These are phyloP conservation scores for Aspergillus persii DNA, from an alignment of 2,329 filamentous ascomycete genomes.

Conservation along the genomic window DNA sequence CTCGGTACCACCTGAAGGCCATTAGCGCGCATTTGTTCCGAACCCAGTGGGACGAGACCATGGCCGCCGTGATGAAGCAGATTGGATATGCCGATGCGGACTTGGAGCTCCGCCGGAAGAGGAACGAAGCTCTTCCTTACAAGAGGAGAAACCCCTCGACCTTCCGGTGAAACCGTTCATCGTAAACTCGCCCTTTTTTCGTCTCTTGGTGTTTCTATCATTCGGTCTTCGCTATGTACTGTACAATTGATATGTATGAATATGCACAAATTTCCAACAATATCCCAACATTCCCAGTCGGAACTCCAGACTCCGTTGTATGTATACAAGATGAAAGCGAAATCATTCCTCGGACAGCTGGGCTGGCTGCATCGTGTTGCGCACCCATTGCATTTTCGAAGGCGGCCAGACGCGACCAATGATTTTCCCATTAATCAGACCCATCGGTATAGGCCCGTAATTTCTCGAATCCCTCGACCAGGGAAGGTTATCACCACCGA, in stretches of 20 bases:
- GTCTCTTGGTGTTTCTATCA: conserved; percentile 19
- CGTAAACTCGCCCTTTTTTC: conserved; percentile 7
- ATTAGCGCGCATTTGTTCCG: conserved; percentile 88
- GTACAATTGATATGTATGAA: conserved; percentile 45
- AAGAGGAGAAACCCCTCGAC: conserved; percentile 55
- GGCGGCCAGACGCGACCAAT: conserved; percentile 51
- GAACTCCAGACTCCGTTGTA: conserved; percentile 28
- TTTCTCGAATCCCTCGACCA: conserved; percentile 82
- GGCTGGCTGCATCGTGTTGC: conserved; percentile 37
- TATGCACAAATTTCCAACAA: conserved; percentile 34
- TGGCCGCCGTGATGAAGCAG: conserved; percentile 80
- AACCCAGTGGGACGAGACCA: conserved; percentile 83
- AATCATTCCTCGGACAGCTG: conserved; percentile 17
- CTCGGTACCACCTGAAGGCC: conserved; percentile 66
- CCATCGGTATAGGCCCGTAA: conserved; percentile 84
- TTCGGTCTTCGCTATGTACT: conserved; percentile 36
- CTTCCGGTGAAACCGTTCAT: conserved; percentile 37
- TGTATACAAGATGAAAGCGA: neutral
- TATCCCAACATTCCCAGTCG: neutral
- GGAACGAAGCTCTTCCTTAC: conserved; percentile 66
- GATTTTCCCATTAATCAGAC: conserved; percentile 78
- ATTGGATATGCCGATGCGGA: conserved; percentile 72
- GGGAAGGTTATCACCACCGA: conserved; percentile 82
- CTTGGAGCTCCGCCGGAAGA: conserved; percentile 80
- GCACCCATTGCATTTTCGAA: conserved; percentile 35